Percentiles rank a stretch among this genome's conserved stretches.
Conservation (phyloP, 2,329 filamentous ascomycete genomes). For the Colletotrichum falcatum region DNA sequence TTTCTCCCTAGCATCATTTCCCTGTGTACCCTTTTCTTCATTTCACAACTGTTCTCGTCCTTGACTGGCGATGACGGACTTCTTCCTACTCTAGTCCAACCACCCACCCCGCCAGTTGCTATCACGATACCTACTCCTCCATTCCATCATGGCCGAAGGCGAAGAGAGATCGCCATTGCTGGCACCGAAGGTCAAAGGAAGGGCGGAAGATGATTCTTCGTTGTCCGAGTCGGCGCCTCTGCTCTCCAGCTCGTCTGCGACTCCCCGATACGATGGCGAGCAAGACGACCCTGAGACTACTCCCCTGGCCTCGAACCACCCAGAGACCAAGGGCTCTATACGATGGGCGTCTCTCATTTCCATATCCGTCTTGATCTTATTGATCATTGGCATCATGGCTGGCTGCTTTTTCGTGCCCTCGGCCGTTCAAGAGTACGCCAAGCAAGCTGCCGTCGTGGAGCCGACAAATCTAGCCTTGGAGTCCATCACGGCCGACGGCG, state of each 20-base stretch:
- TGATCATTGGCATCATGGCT: constrained; percentile 76
- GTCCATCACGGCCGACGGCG: constrained; percentile 82
- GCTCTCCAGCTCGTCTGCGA: constrained; percentile 54
- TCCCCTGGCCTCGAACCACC: constrained; percentile 39
- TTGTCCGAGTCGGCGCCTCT: constrained; percentile 65
- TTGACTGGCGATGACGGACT: constrained; percentile 26
- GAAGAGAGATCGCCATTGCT: constrained; percentile 61
- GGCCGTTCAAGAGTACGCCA: constrained; percentile 85
- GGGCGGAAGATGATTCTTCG: constrained; percentile 43
- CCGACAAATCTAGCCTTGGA: constrained; percentile 88
- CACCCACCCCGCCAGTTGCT: constrained; percentile 8
- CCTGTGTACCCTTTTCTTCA: constrained; percentile 18
- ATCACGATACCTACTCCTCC: not conserved
- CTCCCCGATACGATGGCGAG: constrained; percentile 55
- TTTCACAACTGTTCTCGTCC: not conserved
- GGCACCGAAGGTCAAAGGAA: constrained; percentile 49
- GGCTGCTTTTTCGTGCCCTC: constrained; percentile 86
- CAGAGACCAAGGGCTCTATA: constrained; percentile 55
- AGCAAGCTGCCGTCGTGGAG: constrained; percentile 83
- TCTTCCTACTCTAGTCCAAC: constrained; percentile 18
- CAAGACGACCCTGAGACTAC: constrained; percentile 47
- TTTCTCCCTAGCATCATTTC: constrained; percentile 15
- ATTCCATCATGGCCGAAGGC: constrained; percentile 54
- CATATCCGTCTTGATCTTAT: constrained; percentile 71
- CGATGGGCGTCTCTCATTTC: constrained; percentile 86